These are phyloP conservation scores for Chondrostereum purpureum DNA, from an alignment of 1,284 basidiomycete species.

Conservation along the genomic window DNA sequence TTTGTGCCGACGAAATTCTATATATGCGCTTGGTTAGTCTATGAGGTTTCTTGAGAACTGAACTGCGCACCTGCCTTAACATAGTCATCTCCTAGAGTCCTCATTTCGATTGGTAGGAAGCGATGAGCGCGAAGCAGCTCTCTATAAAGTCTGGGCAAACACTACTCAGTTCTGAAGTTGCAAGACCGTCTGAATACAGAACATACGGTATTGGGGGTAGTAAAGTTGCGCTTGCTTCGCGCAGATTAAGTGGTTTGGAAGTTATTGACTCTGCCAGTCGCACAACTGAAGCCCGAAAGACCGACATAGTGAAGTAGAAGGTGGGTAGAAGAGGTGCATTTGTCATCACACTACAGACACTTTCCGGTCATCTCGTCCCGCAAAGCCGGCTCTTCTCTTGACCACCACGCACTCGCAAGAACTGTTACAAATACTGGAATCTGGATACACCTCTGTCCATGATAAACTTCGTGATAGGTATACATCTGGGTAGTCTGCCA, in stretches of 20 bases:
- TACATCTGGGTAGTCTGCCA: no score
- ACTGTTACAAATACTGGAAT: no score
- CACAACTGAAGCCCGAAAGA: conserved; percentile 43
- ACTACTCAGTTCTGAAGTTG: conserved; percentile 1
- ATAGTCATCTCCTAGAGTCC: conserved; percentile 82
- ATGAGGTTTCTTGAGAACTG: no score
- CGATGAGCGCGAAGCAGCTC: conserved; percentile 77
- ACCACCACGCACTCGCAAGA: no score
- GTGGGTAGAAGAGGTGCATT: no score
- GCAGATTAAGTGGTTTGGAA: conserved; percentile 55
- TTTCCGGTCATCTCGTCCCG: no score
- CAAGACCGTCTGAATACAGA: background rate
- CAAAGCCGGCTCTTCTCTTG: no score
- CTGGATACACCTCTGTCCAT: no score
- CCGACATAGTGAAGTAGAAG: background rate
- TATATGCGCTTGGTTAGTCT: conserved; percentile 1
- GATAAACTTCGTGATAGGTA: no score
- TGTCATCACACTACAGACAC: no score
- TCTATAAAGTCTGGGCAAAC: conserved; percentile 62
- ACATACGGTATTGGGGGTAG: conserved; percentile 76
- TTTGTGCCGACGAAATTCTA: conserved; percentile 81
- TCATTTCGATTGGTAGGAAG: conserved; percentile 72
- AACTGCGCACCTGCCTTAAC: conserved; percentile 66
- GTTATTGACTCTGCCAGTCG: conserved; percentile 63
- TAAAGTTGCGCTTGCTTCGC: conserved; percentile 62